Conservation (phyloP, 805 yeast genomes). For the Candida boleticola region DNA sequence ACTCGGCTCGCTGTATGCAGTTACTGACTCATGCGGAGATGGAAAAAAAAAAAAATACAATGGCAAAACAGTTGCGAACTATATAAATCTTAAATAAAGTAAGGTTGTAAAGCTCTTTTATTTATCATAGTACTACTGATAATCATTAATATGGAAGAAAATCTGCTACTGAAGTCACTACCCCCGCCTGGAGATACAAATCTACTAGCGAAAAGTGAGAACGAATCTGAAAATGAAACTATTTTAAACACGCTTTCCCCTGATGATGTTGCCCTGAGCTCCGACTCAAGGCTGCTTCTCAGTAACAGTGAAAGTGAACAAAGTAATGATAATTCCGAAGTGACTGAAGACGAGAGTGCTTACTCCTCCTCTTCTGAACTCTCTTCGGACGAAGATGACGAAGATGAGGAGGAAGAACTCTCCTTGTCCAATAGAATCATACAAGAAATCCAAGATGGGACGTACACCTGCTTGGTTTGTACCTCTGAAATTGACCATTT, state of each 20-base stretch:
- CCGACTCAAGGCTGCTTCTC: slow-evolving; percentile 4
- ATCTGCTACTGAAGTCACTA: not conserved
- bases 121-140: too few relatives aligned
- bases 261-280: slow-evolving; percentile 2
- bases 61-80: not conserved
- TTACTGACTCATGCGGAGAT: not conserved
- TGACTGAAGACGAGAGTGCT: not conserved
- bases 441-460: slow-evolving; percentile 62
- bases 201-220: not conserved
- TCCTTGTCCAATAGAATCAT: slow-evolving; percentile 43
- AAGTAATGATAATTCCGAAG: not conserved
- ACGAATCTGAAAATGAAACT: not conserved
- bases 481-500: slow-evolving; percentile 71
- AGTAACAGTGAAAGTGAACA: not conserved
- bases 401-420: slow-evolving; percentile 25
- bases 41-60: not conserved
- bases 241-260: not conserved
- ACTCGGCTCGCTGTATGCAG: too few relatives aligned
- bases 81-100: too few relatives aligned
- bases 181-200: not conserved
- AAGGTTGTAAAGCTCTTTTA: too few relatives aligned
- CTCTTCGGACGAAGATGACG: slow-evolving; percentile 10
- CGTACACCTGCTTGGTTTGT: slow-evolving; percentile 83
- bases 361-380: not conserved
- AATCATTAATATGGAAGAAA: slow-evolving; percentile 2